Percentiles rank a stretch among this genome's conserved stretches.
phyloP scores from a whole-genome alignment of 2,329 filamentous ascomycete genomes.

The Pseudogymnoascus sp. region DNA sequence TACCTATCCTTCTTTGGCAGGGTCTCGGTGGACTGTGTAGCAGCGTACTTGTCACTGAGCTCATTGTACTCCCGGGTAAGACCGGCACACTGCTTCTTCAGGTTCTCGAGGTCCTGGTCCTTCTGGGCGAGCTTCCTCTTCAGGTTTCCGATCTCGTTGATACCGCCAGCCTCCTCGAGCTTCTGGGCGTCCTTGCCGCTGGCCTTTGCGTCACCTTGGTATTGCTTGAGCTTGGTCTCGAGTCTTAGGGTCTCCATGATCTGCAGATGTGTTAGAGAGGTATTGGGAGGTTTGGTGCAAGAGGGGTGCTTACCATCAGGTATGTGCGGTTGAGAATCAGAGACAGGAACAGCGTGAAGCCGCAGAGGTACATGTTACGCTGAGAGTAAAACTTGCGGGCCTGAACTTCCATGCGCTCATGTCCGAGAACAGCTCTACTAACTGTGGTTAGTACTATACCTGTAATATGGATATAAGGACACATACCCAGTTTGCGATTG shows the following conservation, averaged over 20 bases:
- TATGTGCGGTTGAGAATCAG: conserved; percentile 99
- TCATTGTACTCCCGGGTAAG: conserved; percentile 80
- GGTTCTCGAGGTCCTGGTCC: conserved; percentile 73
- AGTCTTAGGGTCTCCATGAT: conserved; percentile 49
- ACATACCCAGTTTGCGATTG: conserved; percentile 30
- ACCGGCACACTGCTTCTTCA: conserved; percentile 89
- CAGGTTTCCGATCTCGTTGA: conserved; percentile 66
- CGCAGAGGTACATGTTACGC: conserved; percentile 99
- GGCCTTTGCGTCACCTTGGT: conserved; percentile 59
- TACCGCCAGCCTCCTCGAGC: conserved; percentile 64
- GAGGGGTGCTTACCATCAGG: conserved; percentile 62
- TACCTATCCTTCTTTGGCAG: conserved; percentile 47
- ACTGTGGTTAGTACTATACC: conserved; percentile 21
- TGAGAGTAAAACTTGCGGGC: conserved; percentile 99
- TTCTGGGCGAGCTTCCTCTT: conserved; percentile 63
- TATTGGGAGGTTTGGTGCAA: conserved; percentile 90
- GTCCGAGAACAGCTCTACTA: conserved; percentile 65
- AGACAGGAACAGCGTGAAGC: conserved; percentile 97
- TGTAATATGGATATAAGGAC: background rate
- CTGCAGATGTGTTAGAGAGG: conserved; percentile 92
- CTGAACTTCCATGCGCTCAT: conserved; percentile 96
- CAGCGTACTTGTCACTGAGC: conserved; percentile 73
- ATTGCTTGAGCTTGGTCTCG: conserved; percentile 82
- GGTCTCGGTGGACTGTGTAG: conserved; percentile 44
- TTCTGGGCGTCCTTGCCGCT: conserved; percentile 64